Base-by-base conservation (phyloP, 805 yeast genomes). In the Metschnikowia colocasiae region DNA sequence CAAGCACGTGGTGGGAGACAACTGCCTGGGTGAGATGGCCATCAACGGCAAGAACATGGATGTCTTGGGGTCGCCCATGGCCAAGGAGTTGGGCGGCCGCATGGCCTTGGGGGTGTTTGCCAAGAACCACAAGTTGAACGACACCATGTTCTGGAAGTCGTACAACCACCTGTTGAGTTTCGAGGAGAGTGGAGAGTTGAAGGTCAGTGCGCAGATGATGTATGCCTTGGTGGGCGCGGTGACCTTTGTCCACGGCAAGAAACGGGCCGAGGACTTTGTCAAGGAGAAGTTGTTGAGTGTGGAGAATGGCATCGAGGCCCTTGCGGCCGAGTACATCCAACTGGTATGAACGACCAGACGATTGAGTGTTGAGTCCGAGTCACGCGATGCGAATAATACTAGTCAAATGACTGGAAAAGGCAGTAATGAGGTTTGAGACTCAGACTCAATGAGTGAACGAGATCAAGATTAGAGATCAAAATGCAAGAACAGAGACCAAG, bases 191-290 rank as follows among this genome's bases (percentile, higher is more conserved):
- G 87, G 87, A 32, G 85, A 81, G 58, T 63, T 76, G 59, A 69
- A 76, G 48, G 77, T 81, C 10, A 69, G 74, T 49, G 76, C 81
- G 3, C 78, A 80, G 51, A 76, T 80, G 62, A 61, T 80, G 50
- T 72, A 71, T 57, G 83, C 92, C 4, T 65, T 85, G 47, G 66
- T 86, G 25, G 94, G 94, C 22, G 91, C 85, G 2, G 78, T 86
- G 43, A 72, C 83, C 30, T 67, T 80, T 29, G 71, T 74, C 23
- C 81, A 82, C 56, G 94, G 94, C 4, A 76, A 80, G 55, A 54
- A 51, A 3, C 74, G 62, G n/a, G 83, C 89, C 6, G 80, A 76
- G 53, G 65, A 71, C 50, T 86, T 83, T 57, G 76, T 86, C 44
- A 65, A 69, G 32, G 75, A 72, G 35, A 81, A 79, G 61, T 65